phyloP scores from a whole-genome alignment of 331 rosid species.

The Telfairia occidentalis region DNA sequence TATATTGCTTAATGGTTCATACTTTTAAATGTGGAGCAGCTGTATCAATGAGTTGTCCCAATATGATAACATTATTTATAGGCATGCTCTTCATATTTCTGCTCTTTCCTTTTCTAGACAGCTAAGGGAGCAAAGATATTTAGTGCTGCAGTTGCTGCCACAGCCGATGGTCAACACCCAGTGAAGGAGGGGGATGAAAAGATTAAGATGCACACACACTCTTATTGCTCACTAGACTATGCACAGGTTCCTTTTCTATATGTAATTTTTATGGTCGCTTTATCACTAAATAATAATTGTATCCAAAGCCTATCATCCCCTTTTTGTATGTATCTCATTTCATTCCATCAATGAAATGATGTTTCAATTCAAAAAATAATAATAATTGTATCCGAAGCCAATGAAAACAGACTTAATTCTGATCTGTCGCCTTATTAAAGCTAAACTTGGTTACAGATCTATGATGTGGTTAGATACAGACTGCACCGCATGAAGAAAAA shows the following conservation, averaged over 20 bases:
- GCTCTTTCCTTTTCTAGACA: constrained; percentile 41
- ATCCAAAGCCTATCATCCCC: too few species aligned
- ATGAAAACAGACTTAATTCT: background rate
- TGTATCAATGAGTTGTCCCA: background rate
- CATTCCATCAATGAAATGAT: too few species aligned
- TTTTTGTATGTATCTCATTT: too few species aligned
- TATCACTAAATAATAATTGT: background rate
- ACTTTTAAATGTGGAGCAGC: constrained; percentile 1
- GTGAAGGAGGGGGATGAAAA: constrained; percentile 90
- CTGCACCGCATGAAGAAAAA: constrained; percentile 91
- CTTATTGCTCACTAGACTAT: constrained; percentile 86
- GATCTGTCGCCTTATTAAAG: constrained; percentile 1
- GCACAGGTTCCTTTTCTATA: constrained; percentile 53
- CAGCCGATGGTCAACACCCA: constrained; percentile 49
- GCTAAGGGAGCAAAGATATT: constrained; percentile 91
- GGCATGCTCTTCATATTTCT: constrained; percentile 6
- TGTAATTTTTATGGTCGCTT: background rate
- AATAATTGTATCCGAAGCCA: background rate
- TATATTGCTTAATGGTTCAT: background rate
- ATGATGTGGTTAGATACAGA: constrained; percentile 92
- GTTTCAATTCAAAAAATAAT: too few species aligned
- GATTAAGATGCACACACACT: constrained; percentile 90
- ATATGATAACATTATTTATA: background rate
- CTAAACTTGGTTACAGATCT: constrained; percentile 51
- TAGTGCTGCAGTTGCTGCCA: constrained; percentile 94